Conservation (phyloP, 495 filamentous ascomycete species). For the Bacidia rubella region DNA sequence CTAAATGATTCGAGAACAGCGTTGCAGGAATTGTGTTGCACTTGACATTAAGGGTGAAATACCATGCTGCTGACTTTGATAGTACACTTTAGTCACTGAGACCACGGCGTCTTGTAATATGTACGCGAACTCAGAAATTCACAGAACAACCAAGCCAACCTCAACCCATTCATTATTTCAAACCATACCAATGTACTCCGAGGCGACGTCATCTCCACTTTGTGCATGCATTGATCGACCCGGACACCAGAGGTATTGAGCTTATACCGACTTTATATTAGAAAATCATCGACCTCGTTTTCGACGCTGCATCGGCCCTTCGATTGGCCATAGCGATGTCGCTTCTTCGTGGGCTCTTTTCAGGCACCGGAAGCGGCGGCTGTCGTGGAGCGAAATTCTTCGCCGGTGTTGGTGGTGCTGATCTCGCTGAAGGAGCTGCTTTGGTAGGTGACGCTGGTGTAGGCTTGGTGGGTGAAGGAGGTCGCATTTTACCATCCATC, state of each 20-base stretch:
- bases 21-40: too few species aligned
- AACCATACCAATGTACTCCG: neutral
- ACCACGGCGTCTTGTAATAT: neutral
- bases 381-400: constrained; percentile 10
- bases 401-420: constrained; percentile 19
- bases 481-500: constrained; percentile 16
- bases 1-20: too few species aligned
- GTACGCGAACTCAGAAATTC: neutral
- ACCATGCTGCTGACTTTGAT: neutral
- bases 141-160: too few species aligned
- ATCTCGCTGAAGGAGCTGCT: constrained; percentile 12
- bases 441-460: constrained; percentile 4
- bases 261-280: too few species aligned
- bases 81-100: neutral
- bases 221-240: neutral
- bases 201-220: neutral
- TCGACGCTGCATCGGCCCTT: constrained; percentile 12
- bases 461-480: constrained; percentile 6
- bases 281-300: constrained; percentile 20
- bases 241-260: too few species aligned
- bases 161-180: too few species aligned
- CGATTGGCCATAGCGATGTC: constrained; percentile 7
- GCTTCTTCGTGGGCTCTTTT: constrained; percentile 16
- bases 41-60: too few species aligned
- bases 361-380: constrained; percentile 8